Conservation (phyloP, 805 yeast species). For the Metschnikowia lachancei region DNA sequence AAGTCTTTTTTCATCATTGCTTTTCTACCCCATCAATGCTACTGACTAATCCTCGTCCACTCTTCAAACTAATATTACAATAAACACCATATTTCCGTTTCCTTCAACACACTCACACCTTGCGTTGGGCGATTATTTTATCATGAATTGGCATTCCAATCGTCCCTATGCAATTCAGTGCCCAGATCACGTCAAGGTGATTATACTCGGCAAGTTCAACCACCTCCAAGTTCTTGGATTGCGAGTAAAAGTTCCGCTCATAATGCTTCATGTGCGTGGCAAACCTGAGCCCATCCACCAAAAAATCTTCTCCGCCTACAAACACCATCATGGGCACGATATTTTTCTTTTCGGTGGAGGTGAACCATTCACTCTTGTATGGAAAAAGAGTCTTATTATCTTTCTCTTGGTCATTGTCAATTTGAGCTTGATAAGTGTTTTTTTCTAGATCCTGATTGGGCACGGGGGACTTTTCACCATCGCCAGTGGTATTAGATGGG, state of each 20-base stretch:
- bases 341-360: conserved; percentile 22
- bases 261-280: conserved; percentile 58
- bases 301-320: conserved; percentile 67
- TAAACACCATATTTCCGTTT: too few species aligned
- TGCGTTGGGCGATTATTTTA: conserved; percentile 6
- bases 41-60: too few species aligned
- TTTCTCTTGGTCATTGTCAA: conserved; percentile 2
- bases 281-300: conserved; percentile 74
- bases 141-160: conserved; percentile 49
- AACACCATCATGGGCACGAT: conserved; percentile 62
- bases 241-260: conserved; percentile 48
- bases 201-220: conserved; percentile 61
- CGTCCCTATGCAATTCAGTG: conserved; percentile 64
- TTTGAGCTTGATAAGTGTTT: conserved; percentile 17
- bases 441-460: conserved; percentile 19
- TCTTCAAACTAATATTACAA: too few species aligned
- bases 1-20: too few species aligned
- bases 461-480: neutral
- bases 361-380: conserved; percentile 54
- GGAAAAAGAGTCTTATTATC: conserved; percentile 53
- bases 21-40: too few species aligned
- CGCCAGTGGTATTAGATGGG: neutral
- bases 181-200: conserved; percentile 93
- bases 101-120: neutral
- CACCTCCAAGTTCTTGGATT: conserved; percentile 36